Percentiles rank a stretch among this genome's conserved stretches.
Evolutionary conservation across 1,139 yeast species (phyloP).

Genomic region (Zygotorulaspora mrakii): DNA sequence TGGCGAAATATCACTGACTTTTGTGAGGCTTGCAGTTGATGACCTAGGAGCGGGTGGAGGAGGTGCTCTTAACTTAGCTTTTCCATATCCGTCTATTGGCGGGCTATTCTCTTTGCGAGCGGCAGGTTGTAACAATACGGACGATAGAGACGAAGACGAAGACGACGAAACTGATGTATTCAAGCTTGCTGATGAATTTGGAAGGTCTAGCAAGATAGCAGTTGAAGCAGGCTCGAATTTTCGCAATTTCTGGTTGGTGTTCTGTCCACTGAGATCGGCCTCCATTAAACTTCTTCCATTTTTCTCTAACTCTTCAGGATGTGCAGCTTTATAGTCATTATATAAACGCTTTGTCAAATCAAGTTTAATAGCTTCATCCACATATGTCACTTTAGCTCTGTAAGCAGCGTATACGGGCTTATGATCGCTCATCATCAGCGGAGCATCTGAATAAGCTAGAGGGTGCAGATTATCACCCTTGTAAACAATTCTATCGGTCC

Average conservation of each 20-base stretch:
- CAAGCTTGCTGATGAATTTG: constrained; percentile 10
- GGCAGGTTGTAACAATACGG: constrained; percentile 19
- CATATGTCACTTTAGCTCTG: constrained; percentile 56
- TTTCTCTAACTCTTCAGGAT: constrained; percentile 27
- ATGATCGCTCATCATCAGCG: constrained; percentile 76
- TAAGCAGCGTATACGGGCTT: constrained; percentile 85
- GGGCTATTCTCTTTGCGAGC: constrained; percentile 11
- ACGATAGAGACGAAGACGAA: constrained; percentile 20
- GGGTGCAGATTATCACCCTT: constrained; percentile 53
- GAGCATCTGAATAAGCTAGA: constrained; percentile 55
- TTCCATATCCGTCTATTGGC: constrained; percentile 8
- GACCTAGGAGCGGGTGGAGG: constrained; percentile 31
- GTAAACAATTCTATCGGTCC: constrained; percentile 89
- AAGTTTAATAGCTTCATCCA: constrained; percentile 55
- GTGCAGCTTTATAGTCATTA: constrained; percentile 43
- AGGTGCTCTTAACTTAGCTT: constrained; percentile 31
- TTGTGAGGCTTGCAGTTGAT: constrained; percentile 2
- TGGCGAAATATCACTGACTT: constrained; percentile 1
- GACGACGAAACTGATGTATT: constrained; percentile 12
- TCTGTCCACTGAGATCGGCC: constrained; percentile 30
- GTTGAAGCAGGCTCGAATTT: constrained; percentile 20
- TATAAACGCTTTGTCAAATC: constrained; percentile 50
- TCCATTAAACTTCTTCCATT: constrained; percentile 15
- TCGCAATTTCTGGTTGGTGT: constrained; percentile 32
- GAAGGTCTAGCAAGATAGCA: constrained; percentile 18